Percentiles rank a stretch among this genome's conserved stretches.
phyloP scores from a whole-genome alignment of 306 rosid species.

The Ceratonia siliqua region DNA sequence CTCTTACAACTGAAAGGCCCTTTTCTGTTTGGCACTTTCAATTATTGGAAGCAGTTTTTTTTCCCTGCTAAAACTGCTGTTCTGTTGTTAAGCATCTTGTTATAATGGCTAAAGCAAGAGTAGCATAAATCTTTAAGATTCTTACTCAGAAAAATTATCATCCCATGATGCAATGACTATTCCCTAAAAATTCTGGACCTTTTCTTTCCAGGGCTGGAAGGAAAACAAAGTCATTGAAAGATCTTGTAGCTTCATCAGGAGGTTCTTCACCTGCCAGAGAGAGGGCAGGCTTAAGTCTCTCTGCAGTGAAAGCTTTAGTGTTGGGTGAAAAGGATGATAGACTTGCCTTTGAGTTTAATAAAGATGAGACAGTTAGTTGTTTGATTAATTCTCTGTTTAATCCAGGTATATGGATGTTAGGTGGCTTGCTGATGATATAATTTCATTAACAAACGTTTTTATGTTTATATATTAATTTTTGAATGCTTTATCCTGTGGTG shows the following conservation, averaged over 20 bases:
- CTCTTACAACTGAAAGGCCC: background rate
- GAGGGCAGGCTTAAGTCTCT: conserved; percentile 74
- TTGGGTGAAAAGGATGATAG: conserved; percentile 85
- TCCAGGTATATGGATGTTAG: conserved; percentile 68
- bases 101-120: background rate
- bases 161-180: conserved; percentile 18
- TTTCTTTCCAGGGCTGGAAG: conserved; percentile 70
- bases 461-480: conserved; percentile 12
- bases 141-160: conserved; percentile 22
- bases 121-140: background rate
- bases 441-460: conserved; percentile 25
- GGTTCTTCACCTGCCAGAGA: conserved; percentile 75
- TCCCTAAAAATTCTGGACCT: conserved; percentile 35
- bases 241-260: conserved; percentile 59
- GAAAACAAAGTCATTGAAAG: conserved; percentile 78
- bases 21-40: conserved; percentile 12
- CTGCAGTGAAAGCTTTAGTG: conserved; percentile 79
- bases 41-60: conserved; percentile 1
- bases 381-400: conserved; percentile 73
- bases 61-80: background rate
- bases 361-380: conserved; percentile 62
- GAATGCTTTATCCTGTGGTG: conserved; percentile 47
- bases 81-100: background rate
- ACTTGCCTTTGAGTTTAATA: conserved; percentile 56
- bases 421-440: conserved; percentile 34